Evolutionary conservation across 345 rosid genomes (phyloP).

Genomic region (Linum trigynum): DNA sequence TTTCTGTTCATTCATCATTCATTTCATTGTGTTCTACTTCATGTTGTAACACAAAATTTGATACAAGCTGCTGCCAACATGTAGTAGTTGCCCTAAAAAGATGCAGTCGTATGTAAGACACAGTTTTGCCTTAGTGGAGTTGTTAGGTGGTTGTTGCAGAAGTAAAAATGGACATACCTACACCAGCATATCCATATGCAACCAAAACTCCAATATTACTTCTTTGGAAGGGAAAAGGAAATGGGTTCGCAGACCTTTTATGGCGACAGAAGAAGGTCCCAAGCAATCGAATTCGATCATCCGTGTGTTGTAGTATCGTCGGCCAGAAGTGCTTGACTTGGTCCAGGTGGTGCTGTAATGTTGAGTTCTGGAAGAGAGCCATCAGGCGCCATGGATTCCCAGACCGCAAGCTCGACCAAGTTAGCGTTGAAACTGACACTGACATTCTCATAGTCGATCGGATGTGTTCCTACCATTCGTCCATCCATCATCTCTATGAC

Average conservation of each 20-base stretch:
- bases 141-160: no score
- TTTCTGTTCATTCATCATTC: conserved; percentile 1
- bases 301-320: neutral
- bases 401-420: conserved; percentile 18
- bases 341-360: neutral
- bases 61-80: conserved; percentile 9
- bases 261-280: neutral
- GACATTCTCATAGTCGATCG: conserved; percentile 8
- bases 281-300: neutral
- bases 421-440: neutral
- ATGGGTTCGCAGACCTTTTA: no score
- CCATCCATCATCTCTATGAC: conserved; percentile 24
- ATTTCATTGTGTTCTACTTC: conserved; percentile 1
- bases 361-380: conserved; percentile 13
- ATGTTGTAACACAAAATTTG: conserved; percentile 5
- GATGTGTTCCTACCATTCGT: conserved; percentile 10
- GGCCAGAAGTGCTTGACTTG: conserved; percentile 10
- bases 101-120: no score
- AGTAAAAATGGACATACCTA: neutral
- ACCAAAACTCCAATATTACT: neutral
- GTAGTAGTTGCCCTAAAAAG: no score
- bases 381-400: conserved; percentile 14
- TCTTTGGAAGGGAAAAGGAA: no score
- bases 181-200: neutral
- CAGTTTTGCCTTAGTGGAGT: no score